Evolutionary conservation across 345 rosid genomes (phyloP), one percentile per base, ranked within the genome.

Genomic region (Brassica nigra): DNA sequence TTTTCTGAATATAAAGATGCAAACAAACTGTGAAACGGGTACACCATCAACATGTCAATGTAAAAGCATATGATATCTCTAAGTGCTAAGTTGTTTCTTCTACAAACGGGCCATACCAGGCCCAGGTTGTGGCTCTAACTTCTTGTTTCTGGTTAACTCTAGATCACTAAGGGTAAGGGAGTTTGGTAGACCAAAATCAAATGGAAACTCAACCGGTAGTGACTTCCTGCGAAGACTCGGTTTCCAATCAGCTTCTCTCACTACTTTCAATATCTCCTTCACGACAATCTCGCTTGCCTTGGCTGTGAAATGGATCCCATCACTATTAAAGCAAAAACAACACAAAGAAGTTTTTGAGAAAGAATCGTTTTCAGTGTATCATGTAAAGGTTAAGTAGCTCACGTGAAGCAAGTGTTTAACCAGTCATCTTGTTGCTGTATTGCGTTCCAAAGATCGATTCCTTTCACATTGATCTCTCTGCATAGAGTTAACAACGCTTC

Each of bases 381-480:
- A 42, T 29, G 36, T 57, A 59, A 70, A 52, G 68, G 20, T 68
- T 62, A 6, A 37, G 66, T 42, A 66, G 84, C 98, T 87, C 81
- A 95, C 99, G 87, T 87, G 70, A 95, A 89, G 84, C 94, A 90
- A 58, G 86, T 76, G 16, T 85, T 84, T 16, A 18, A 47, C 98
- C 98, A 91, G 52, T 88, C 88, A 2, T 87, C 87, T 71, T 82
- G 82, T 52, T 82, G 89, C 78, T 87, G 94, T 33, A 90, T 14
- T 16, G 88, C 90, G 4, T 85, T 84, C 90, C 93, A 93, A 58
- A 95, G 84, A 87, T 95, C 94, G 49, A 90, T 70, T 16, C 77
- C 85, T 78, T 85, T 85, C 65, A 93, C 77, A 27, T 80, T 86
- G 78, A 91, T 77, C 76, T 91, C 98, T 79, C 47, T 59, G 78